Evolutionary conservation across 1,284 basidiomycete genomes (phyloP).

Genomic region (Papiliotrema terrestris): DNA sequence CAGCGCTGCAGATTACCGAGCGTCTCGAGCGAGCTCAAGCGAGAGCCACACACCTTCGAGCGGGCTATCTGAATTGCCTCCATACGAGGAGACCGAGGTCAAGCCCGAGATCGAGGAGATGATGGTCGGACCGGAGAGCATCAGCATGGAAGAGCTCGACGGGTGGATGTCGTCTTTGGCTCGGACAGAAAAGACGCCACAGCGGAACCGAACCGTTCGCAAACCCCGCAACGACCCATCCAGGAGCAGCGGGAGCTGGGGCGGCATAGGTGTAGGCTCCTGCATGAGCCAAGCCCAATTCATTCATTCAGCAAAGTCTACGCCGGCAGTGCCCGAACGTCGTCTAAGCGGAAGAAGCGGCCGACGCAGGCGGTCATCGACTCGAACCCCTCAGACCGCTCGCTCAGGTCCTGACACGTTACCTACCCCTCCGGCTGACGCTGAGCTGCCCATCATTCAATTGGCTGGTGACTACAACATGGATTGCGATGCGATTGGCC

Average conservation of each 20-base stretch:
- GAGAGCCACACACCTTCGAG: slow-evolving; percentile 26
- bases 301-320: neutral
- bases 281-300: neutral
- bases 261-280: slow-evolving; percentile 40
- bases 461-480: slow-evolving; percentile 9
- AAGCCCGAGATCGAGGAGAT: slow-evolving; percentile 23
- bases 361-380: neutral
- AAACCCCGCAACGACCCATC: slow-evolving; percentile 1
- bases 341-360: neutral
- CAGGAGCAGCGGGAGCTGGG: slow-evolving; percentile 30
- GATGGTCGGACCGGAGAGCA: slow-evolving; percentile 40
- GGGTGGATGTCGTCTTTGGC: slow-evolving; percentile 29
- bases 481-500: slow-evolving; percentile 33
- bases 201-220: neutral
- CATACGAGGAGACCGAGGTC: slow-evolving; percentile 21
- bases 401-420: slow-evolving; percentile 1
- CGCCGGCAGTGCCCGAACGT: neutral
- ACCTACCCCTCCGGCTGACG: slow-evolving; percentile 3
- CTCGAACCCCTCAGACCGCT: slow-evolving; percentile 5
- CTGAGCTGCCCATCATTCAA: neutral
- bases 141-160: slow-evolving; percentile 42
- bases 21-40: slow-evolving; percentile 20
- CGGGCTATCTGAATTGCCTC: slow-evolving; percentile 31
- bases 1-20: slow-evolving; percentile 9
- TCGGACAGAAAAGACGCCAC: slow-evolving; percentile 7